Evolutionary conservation across 306 rosid genomes (phyloP), one percentile per base, ranked within the genome.

Genomic region (Acacia melanoxylon): DNA sequence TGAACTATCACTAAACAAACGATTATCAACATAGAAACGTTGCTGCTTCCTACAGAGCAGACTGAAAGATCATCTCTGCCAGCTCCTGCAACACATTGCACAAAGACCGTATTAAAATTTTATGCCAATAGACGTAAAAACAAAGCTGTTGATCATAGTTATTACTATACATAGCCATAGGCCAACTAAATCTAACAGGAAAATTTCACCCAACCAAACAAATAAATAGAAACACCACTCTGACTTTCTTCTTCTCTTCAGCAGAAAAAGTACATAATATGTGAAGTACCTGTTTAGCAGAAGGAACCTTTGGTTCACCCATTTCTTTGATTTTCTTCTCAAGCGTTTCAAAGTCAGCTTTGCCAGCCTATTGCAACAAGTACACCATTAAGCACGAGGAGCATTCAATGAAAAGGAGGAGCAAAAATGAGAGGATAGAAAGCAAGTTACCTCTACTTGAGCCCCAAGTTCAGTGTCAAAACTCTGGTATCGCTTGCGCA

Each of bases 291-390:
- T 93, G 99, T 84, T 95, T 95, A 6, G 92, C 97, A 44, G 98
- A 95, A 85, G 97, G 87, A 86, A 95, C 97, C 81, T 83, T 89
- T 3, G 91, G 98, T 76, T 93, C 99, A 82, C 94, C 98, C 98
- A 94, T 89, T 88, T 91, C 96, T 83, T 86, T 84, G 83, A 81
- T 92, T 85, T 91, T 91, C 88, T 90, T 93, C 93, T 91, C 99
- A 56, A 95, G 97, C 80, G 80, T 54, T 42, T 95, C 98, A 80
- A 95, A 95, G 91, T 95, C 97, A 37, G 91, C 97, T 84, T 93
- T 91, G 44, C 99, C 98, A 67, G 96, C 94, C 99, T 95, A 78
- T 51, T 68, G 15, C 40, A 89, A 75, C 72, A 83, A 72, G 72
- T 82, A 49, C 61, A 54, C 65, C 65, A 82, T 63, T 73, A 86